Conservation (phyloP, 352 stramenopile genomes). For the Albugo candida region DNA sequence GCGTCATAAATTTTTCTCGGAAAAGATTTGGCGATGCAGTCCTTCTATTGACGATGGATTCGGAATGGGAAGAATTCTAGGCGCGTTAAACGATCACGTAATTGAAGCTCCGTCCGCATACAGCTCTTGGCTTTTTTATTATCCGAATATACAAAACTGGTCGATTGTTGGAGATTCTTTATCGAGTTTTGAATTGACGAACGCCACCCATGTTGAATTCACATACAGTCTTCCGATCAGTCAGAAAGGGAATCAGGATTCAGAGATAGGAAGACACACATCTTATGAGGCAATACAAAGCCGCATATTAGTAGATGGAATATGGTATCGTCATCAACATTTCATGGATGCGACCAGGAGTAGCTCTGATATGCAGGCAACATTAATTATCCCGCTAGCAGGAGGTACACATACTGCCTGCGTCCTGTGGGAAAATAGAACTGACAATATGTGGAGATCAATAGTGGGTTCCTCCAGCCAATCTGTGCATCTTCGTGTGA, state of each 20-base stretch:
- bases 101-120: conserved; percentile 37
- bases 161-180: conserved; percentile 60
- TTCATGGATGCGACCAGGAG: conserved; percentile 32
- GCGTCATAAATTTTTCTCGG: conserved; percentile 25
- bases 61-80: conserved; percentile 37
- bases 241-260: conserved; percentile 32
- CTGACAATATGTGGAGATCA: too few species aligned
- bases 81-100: conserved; percentile 23
- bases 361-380: conserved; percentile 10
- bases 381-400: conserved; percentile 32
- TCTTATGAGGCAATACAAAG: conserved; percentile 12
- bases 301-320: conserved; percentile 42
- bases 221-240: conserved; percentile 54
- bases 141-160: conserved; percentile 20
- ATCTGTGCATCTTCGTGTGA: conserved; percentile 46
- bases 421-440: conserved; percentile 48
- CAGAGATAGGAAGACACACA: too few species aligned
- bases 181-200: conserved; percentile 42
- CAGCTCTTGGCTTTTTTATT: conserved; percentile 19
- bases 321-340: conserved; percentile 42
- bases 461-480: conserved; percentile 46
- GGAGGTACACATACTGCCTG: conserved; percentile 36
- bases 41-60: conserved; percentile 43
- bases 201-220: conserved; percentile 29
- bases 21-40: conserved; percentile 38